Evolutionary conservation across 306 rosid genomes (phyloP).

Genomic region (Alnus glutinosa): DNA sequence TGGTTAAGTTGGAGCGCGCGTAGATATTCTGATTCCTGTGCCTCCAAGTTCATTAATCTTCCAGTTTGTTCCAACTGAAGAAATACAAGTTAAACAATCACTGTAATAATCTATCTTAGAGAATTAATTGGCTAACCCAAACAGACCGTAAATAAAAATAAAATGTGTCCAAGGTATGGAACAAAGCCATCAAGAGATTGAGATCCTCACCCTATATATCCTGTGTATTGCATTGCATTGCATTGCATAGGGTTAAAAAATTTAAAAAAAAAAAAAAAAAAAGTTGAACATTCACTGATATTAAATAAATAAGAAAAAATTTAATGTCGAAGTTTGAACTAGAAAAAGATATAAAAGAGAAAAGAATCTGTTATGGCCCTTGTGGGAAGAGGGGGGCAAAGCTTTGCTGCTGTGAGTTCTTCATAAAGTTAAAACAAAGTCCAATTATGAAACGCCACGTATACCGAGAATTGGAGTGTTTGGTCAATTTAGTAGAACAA

Average conservation of each 20-base stretch:
- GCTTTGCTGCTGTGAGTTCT: conserved; percentile 11
- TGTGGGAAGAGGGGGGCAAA: neutral
- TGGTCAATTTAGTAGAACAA: conserved; percentile 19
- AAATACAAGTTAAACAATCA: neutral
- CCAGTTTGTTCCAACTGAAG: conserved; percentile 5
- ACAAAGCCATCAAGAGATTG: conserved; percentile 73
- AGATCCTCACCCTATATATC: conserved; percentile 29
- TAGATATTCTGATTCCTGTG: conserved; percentile 13
- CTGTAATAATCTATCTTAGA: neutral
- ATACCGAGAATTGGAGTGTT: conserved; percentile 9
- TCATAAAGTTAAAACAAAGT: conserved; percentile 26
- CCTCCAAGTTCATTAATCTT: neutral
- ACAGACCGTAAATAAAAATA: neutral
- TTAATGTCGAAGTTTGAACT: neutral
- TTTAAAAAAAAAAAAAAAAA: no score
- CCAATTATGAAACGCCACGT: conserved; percentile 31
- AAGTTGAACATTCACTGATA: no score
- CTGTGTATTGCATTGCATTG: no score
- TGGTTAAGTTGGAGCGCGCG: conserved; percentile 1
- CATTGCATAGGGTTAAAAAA: no score
- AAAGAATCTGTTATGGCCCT: neutral
- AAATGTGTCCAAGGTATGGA: conserved; percentile 30
- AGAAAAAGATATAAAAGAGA: neutral
- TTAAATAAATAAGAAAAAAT: no score
- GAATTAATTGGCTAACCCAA: neutral